Evolutionary conservation across 2,329 filamentous ascomycete genomes (phyloP).

Genomic region (Blumeriella jaapii): DNA sequence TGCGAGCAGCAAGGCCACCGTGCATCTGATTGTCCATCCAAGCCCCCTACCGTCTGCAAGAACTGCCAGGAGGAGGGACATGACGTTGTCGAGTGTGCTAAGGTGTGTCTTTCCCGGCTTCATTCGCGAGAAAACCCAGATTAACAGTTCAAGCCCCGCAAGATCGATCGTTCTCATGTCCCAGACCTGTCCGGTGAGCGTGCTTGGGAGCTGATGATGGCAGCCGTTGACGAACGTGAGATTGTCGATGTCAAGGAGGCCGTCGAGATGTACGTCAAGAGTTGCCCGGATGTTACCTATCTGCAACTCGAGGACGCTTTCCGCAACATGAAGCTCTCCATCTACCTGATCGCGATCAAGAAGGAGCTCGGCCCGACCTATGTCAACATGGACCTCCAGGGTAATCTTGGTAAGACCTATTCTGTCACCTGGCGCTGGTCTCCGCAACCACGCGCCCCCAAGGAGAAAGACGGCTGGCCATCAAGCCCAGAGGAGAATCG

Average conservation of each 20-base stretch:
- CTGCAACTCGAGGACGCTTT: conserved; percentile 48
- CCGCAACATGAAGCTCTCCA: conserved; percentile 38
- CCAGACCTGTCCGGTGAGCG: conserved; percentile 39
- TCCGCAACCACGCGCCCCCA: conserved; percentile 43
- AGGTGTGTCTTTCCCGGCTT: neutral
- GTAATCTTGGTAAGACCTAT: conserved; percentile 53
- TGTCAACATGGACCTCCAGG: conserved; percentile 63
- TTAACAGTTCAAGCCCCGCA: conserved; percentile 45
- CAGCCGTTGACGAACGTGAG: conserved; percentile 42
- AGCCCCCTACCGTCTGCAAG: conserved; percentile 42
- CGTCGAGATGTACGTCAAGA: conserved; percentile 49
- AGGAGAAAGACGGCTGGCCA: conserved; percentile 51
- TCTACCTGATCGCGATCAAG: conserved; percentile 54
- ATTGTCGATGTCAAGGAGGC: conserved; percentile 51
- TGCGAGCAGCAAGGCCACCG: conserved; percentile 43
- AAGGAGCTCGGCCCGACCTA: conserved; percentile 43
- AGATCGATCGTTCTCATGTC: conserved; percentile 42
- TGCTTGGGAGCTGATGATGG: conserved; percentile 45
- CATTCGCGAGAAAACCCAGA: too few relatives aligned
- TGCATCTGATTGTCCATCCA: conserved; percentile 50
- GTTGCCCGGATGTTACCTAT: conserved; percentile 45
- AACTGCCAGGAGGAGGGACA: conserved; percentile 55
- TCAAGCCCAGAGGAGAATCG: conserved; percentile 48
- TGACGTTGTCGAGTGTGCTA: conserved; percentile 27
- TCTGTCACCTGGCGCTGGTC: conserved; percentile 51